phyloP scores from a whole-genome alignment of 805 yeast species.

The Diddensiella santjacobensis region DNA sequence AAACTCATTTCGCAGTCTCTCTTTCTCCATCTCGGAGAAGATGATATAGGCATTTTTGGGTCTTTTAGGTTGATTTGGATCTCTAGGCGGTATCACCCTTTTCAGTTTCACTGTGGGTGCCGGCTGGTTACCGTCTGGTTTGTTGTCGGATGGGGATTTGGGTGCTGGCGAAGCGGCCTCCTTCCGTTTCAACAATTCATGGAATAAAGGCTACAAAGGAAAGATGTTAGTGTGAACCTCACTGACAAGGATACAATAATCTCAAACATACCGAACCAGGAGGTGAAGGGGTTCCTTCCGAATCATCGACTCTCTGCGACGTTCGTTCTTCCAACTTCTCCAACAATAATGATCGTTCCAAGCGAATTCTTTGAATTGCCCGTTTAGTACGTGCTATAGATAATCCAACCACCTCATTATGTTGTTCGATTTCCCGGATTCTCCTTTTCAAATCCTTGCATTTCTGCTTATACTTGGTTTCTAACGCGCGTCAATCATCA shows the following conservation, averaged over 20 bases:
- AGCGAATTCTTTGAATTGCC: conserved; percentile 69
- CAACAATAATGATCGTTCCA: conserved; percentile 76
- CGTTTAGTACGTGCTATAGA: conserved; percentile 74
- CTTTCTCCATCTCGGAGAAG: conserved; percentile 84
- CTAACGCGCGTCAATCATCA: conserved; percentile 18
- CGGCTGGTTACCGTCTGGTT: neutral
- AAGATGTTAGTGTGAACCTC: too few relatives aligned
- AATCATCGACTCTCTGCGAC: conserved; percentile 26
- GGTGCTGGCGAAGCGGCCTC: conserved; percentile 6
- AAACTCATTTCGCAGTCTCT: conserved; percentile 55
- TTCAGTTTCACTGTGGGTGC: conserved; percentile 18
- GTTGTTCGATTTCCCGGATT: conserved; percentile 67
- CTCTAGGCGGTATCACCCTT: conserved; percentile 49
- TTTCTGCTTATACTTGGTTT: conserved; percentile 51
- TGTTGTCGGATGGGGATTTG: conserved; percentile 1
- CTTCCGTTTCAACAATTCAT: neutral
- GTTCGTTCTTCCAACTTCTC: conserved; percentile 67
- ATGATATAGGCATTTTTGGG: conserved; percentile 88
- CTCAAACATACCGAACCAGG: conserved; percentile 27
- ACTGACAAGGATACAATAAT: too few relatives aligned
- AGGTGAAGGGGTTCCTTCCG: conserved; percentile 29
- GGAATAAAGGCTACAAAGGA: conserved; percentile 8
- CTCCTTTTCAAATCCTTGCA: conserved; percentile 69
- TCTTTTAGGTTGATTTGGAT: conserved; percentile 82
- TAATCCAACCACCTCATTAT: conserved; percentile 70